These are phyloP conservation scores for Leccinum olivaceopallidum DNA, from an alignment of 768 basidiomycete species.

Conservation along the genomic window DNA sequence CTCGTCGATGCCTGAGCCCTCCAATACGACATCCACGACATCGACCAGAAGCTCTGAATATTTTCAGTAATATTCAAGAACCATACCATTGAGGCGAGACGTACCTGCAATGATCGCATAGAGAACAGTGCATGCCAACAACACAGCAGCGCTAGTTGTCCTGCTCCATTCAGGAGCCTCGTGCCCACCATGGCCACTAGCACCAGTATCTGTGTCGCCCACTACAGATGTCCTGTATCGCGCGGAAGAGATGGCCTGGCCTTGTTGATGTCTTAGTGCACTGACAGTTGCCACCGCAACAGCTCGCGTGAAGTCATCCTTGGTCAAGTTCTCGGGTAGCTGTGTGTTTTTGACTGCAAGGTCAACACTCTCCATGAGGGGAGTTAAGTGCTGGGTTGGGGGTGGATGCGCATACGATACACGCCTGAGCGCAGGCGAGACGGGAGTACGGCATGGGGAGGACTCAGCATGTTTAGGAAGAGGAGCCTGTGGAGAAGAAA, in stretches of 20 bases:
- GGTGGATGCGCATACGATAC: conserved; percentile 55
- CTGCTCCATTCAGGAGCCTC: conserved; percentile 98
- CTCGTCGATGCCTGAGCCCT: conserved; percentile 91
- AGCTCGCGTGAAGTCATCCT: conserved; percentile 90
- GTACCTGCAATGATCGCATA: conserved; percentile 95
- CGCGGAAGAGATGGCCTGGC: conserved; percentile 48
- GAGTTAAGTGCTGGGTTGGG: conserved; percentile 46
- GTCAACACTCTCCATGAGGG: conserved; percentile 77
- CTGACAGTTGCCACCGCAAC: conserved; percentile 94
- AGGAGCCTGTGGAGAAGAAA: conserved; percentile 43
- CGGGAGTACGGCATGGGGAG: conserved; percentile 20
- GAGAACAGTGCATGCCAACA: conserved; percentile 85
- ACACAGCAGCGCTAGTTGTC: conserved; percentile 82
- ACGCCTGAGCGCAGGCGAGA: conserved; percentile 50
- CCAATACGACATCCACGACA: conserved; percentile 90
- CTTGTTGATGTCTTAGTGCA: conserved; percentile 80
- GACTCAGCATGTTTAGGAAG: conserved; percentile 32
- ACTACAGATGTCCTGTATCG: conserved; percentile 44
- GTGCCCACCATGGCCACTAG: conserved; percentile 74
- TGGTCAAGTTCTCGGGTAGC: conserved; percentile 65
- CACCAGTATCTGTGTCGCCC: conserved; percentile 43
- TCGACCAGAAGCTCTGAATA: conserved; percentile 85
- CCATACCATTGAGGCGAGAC: conserved; percentile 25
- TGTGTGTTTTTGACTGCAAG: conserved; percentile 64
- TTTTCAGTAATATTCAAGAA: conserved; percentile 4